Conservation (phyloP, 345 rosid species). For the Excoecaria agallocha region DNA sequence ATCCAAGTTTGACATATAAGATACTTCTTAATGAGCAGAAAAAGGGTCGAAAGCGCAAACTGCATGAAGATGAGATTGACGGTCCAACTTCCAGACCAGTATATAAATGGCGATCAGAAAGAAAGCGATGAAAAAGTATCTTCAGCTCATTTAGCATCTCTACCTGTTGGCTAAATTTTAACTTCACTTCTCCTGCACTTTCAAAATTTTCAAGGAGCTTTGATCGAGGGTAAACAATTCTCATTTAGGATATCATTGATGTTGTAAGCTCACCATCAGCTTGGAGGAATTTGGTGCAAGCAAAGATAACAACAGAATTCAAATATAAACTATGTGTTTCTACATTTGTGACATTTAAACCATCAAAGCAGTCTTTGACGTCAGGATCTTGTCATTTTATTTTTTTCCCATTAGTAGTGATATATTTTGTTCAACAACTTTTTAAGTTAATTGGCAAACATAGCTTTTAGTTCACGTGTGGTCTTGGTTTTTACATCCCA, state of each 20-base stretch:
- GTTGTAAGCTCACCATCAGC: background rate
- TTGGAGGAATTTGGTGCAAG: background rate
- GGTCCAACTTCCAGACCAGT: slow-evolving; percentile 63
- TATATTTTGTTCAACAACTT: background rate
- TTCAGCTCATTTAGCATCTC: background rate
- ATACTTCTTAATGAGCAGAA: slow-evolving; percentile 41
- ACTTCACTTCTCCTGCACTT: too few relatives aligned
- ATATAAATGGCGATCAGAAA: slow-evolving; percentile 68
- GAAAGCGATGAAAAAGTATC: slow-evolving; percentile 57
- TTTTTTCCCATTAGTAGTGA: too few relatives aligned
- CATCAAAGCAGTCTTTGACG: background rate
- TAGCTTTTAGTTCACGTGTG: background rate
- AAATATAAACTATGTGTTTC: background rate
- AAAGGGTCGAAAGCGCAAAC: slow-evolving; percentile 71
- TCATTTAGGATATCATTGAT: background rate
- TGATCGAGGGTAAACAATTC: background rate
- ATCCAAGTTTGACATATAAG: slow-evolving; percentile 8
- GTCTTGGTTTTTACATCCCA: background rate
- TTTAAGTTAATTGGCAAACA: too few relatives aligned
- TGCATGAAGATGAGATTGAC: slow-evolving; percentile 67
- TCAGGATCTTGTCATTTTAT: background rate
- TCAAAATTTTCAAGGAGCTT: background rate
- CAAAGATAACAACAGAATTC: background rate
- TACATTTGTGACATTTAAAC: background rate
- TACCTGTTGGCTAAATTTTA: background rate